Base-by-base conservation (phyloP, 2,329 filamentous ascomycete genomes). In the Zymoseptoria crescenta region DNA sequence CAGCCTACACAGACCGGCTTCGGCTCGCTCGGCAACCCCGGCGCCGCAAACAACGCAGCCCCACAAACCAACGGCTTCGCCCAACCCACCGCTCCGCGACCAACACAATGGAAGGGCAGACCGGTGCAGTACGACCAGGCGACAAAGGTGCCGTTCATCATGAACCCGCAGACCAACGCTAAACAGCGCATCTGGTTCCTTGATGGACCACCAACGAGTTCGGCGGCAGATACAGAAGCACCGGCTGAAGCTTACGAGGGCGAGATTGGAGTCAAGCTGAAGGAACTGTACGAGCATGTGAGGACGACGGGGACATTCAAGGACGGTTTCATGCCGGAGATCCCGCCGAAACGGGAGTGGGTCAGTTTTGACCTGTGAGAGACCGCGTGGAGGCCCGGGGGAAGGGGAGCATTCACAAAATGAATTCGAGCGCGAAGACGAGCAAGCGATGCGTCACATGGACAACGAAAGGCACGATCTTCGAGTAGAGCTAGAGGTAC, bases 291-390 rank as follows among this genome's bases (percentile, higher is more conserved):
- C 75, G 76, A 78, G 59, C 78, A 81, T 51, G 85, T 91, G 70
- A 77, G 80, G 52, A 78, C 83, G 63, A 83, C 82, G 20, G 89
- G 89, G 0, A 74, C 72, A 30, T 96, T 96, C 72, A 79, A 82
- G 49, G 84, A 84, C 41, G 87, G 86, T 0, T 68, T 85, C 6
- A 87, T 96, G 76, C 92, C 92, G 0, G 80, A 87, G 66, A 76
- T 91, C 52, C 89, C 92, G 20, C 92, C 92, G 0, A 86, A 86
- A 73, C 80, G 84, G 62, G 90, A 93, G 69, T 93, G 86, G 79
- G 61, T 72, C 86, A 85, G 64, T 8, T 72, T 61, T 56, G 70
- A 72, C 54, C 55, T 67, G 29, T 68, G 53, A 58, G n/a, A n/a
- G n/a, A n/a, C n/a, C n/a, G n/a, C n/a, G n/a, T n/a, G n/a, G n/a